Conservation (phyloP, 1,139 yeast genomes). For the Hanseniaspora sp. region DNA sequence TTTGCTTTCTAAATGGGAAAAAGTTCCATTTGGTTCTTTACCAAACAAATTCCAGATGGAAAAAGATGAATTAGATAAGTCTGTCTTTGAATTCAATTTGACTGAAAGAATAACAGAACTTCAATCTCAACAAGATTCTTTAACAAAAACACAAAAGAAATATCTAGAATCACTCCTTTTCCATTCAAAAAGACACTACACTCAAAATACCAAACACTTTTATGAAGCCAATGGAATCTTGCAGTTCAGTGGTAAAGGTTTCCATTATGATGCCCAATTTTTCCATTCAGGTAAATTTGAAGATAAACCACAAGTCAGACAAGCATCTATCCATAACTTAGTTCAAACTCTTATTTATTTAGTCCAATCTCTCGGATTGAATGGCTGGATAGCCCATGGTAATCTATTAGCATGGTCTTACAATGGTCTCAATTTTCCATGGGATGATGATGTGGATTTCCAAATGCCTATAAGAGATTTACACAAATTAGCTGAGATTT, state of each 20-base stretch:
- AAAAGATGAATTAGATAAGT: slow-evolving; percentile 15
- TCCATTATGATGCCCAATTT: slow-evolving; percentile 65
- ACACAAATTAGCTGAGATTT: slow-evolving; percentile 39
- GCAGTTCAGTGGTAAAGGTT: slow-evolving; percentile 37
- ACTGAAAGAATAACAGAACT: not conserved
- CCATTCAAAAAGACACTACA: slow-evolving; percentile 20
- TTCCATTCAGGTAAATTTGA: slow-evolving; percentile 30
- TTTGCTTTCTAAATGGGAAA: not conserved
- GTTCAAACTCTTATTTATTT: slow-evolving; percentile 50
- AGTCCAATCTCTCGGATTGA: slow-evolving; percentile 40
- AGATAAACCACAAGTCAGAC: slow-evolving; percentile 5
- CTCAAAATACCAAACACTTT: slow-evolving; percentile 37
- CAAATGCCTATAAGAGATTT: slow-evolving; percentile 57
- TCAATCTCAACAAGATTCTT: not conserved
- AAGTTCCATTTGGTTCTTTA: slow-evolving; percentile 9
- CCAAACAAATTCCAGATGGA: slow-evolving; percentile 19
- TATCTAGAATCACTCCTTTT: not conserved
- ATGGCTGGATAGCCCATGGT: slow-evolving; percentile 60
- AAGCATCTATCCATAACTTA: slow-evolving; percentile 39
- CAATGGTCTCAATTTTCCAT: slow-evolving; percentile 58
- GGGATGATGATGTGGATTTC: slow-evolving; percentile 63
- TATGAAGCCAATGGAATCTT: slow-evolving; percentile 33
- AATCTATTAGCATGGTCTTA: slow-evolving; percentile 57
- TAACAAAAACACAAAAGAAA: not conserved
- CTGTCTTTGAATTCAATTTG: not conserved